phyloP scores from a whole-genome alignment of 192 early-diverging fungal genomes.

The Martensiomyces pterosporus region DNA sequence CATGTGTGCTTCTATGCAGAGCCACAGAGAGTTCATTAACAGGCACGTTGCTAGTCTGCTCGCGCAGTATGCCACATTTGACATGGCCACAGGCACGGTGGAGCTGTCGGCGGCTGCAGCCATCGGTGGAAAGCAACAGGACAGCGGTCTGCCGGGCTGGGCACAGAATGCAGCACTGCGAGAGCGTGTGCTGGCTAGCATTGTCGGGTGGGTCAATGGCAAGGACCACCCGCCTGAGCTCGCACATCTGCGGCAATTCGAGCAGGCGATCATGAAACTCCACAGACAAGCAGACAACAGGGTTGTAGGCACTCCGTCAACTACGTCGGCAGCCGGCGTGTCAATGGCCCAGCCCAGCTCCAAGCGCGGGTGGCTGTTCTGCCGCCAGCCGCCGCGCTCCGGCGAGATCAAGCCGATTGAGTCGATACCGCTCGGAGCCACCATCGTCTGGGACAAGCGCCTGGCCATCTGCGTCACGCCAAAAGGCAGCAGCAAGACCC shows the following conservation, averaged over 20 bases:
- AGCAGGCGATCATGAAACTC: slow-evolving; percentile 13
- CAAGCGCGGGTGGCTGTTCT: slow-evolving; percentile 31
- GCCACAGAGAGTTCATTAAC: slow-evolving; percentile 30
- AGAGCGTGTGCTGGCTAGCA: slow-evolving; percentile 30
- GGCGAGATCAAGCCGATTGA: slow-evolving; percentile 10
- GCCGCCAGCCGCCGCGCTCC: slow-evolving; percentile 28
- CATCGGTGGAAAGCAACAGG: background rate
- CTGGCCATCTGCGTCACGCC: slow-evolving; percentile 8
- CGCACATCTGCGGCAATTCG: slow-evolving; percentile 21
- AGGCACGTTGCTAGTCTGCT: slow-evolving; percentile 6
- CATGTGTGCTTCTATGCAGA: slow-evolving; percentile 32
- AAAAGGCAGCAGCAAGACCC: background rate
- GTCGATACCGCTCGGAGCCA: slow-evolving; percentile 3
- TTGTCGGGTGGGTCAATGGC: slow-evolving; percentile 27
- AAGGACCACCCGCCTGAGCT: slow-evolving; percentile 36
- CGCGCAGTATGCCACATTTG: slow-evolving; percentile 7
- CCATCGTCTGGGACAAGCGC: slow-evolving; percentile 34
- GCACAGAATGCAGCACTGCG: slow-evolving; percentile 24
- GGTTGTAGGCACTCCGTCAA: background rate
- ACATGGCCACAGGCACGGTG: slow-evolving; percentile 6
- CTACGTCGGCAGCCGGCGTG: slow-evolving; percentile 21
- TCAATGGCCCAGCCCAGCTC: slow-evolving; percentile 18
- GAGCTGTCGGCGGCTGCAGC: slow-evolving; percentile 10
- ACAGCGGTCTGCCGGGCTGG: slow-evolving; percentile 12
- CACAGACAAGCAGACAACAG: no score